Conservation (phyloP, 2,329 filamentous ascomycete genomes). For the Verticillium longisporum region DNA sequence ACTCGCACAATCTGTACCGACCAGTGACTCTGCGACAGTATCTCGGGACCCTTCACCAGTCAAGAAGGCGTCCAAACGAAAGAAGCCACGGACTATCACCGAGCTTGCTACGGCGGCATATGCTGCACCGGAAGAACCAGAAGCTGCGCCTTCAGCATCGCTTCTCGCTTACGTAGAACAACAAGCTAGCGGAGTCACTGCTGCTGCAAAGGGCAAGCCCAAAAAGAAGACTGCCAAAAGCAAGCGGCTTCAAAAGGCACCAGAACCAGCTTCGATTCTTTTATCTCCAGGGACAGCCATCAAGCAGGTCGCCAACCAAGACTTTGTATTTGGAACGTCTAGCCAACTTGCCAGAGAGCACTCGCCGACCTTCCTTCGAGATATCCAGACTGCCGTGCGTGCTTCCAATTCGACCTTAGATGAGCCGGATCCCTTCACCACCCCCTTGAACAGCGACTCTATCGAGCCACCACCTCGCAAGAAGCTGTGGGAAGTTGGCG, state of each 20-base stretch:
- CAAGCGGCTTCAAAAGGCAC: slow-evolving; percentile 30
- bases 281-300: slow-evolving; percentile 64
- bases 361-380: slow-evolving; percentile 57
- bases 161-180: slow-evolving; percentile 38
- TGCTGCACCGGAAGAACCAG: slow-evolving; percentile 26
- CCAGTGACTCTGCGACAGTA: slow-evolving; percentile 18
- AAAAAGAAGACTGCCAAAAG: slow-evolving; percentile 21
- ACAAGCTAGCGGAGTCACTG: slow-evolving; percentile 8
- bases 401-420: slow-evolving; percentile 43
- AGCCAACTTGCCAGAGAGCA: slow-evolving; percentile 73
- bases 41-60: slow-evolving; percentile 8
- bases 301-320: slow-evolving; percentile 59
- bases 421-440: slow-evolving; percentile 27
- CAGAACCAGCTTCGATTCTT: slow-evolving; percentile 41
- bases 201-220: slow-evolving; percentile 23
- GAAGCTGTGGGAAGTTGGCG: slow-evolving; percentile 64
- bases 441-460: slow-evolving; percentile 28
- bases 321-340: slow-evolving; percentile 79
- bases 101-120: slow-evolving; percentile 71
- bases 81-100: slow-evolving; percentile 72
- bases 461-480: slow-evolving; percentile 22
- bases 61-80: slow-evolving; percentile 37
- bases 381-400: slow-evolving; percentile 55
- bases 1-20: slow-evolving; percentile 41
- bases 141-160: slow-evolving; percentile 24